Conservation (phyloP, 192 early-diverging fungal species). For the Backusella mclennaniae region DNA sequence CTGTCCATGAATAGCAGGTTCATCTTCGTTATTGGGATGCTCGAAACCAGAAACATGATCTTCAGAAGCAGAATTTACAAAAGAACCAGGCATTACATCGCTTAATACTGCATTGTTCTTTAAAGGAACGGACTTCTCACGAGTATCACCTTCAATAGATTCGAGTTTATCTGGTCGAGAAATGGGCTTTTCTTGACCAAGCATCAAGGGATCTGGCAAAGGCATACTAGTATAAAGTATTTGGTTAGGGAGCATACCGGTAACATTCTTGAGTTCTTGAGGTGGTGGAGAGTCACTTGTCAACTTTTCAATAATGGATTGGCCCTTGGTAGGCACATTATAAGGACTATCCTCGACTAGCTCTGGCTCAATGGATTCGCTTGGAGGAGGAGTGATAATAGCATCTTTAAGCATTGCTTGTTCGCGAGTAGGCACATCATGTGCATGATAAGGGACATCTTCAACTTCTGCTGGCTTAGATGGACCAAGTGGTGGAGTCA, state of each 20-base stretch:
- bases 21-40: not conserved
- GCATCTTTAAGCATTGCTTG: not conserved
- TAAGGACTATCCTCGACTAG: not conserved
- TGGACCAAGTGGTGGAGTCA: not conserved
- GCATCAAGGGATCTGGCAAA: not conserved
- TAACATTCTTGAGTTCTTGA: not conserved
- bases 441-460: not conserved
- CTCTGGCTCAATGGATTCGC: not conserved
- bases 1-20: not conserved
- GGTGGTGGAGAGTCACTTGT: not conserved
- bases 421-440: not conserved
- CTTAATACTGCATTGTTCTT: not conserved
- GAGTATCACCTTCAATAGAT: not conserved
- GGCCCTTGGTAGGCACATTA: not conserved
- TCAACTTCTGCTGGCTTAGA: not conserved
- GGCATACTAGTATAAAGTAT: not conserved
- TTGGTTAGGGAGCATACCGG: not conserved
- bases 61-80: not conserved
- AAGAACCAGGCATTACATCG: conserved; percentile 2
- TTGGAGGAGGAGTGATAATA: not conserved
- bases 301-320: not conserved
- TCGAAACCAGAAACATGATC: not conserved
- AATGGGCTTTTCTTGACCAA: not conserved
- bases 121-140: not conserved
- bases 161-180: not conserved